Base-by-base conservation (phyloP, 352 stramenopile genomes). In the Hyaloperonospora brassicae region DNA sequence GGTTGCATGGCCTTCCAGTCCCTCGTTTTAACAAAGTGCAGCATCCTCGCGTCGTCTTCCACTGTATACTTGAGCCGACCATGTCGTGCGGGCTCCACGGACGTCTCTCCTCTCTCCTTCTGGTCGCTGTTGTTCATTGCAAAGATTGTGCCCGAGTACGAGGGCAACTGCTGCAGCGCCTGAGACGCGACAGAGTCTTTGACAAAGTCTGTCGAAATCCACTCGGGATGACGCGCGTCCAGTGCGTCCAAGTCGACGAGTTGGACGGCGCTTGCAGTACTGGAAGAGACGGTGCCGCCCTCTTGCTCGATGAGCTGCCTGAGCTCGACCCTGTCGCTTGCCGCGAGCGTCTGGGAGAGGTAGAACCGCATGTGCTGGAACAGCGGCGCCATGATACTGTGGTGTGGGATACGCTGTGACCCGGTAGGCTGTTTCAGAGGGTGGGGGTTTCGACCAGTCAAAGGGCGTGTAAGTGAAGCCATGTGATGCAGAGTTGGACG, bases 191-290 rank as follows among this genome's bases (percentile, higher is more conserved):
- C 52, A 25, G 66, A 82, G 52, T 86, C 66, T 42, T 68, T 60
- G 27, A 88, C 51, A 48, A 83, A 86, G 14, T 73, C 64, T 6
- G 54, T 57, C 5, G 76, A 60, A 24, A 88, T 63, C 72, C 65
- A 74, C 44, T 71, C 13, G 4, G 35, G 50, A 22, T 61, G 48
- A 1, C 47, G 51, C 11, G 47, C 39, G 49, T 64, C 44, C 27
- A 86, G 56, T 23, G 56, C 38, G 2, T 62, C 57, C 24, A 35
- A 64, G 45, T 70, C 59, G 14, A 86, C 77, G 35, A 87, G 60
- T 47, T 84, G 64, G 34, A 75, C 57, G 7, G 61, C 50, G 21
- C 35, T 49, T 7, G 9, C 24, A 14, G 52, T 27, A 14, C 25
- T 22, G 1, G 35, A 1, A 5, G 63, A 58, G n/a, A 81, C 58